Evolutionary conservation across 257 asterid species (phyloP).

Genomic region (Salvia hispanica): DNA sequence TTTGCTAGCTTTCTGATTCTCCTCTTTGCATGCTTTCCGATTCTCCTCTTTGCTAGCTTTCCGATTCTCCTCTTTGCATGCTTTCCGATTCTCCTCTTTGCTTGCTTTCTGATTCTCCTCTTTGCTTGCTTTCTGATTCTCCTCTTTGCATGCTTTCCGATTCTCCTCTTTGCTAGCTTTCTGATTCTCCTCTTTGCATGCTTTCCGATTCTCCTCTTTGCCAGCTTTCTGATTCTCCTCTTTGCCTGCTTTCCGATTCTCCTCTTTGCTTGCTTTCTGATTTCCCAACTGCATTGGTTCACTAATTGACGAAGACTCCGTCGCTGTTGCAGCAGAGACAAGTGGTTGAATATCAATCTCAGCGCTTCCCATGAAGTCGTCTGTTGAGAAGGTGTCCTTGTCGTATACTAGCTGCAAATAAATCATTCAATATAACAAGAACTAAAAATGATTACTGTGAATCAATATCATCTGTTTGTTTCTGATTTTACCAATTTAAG

Average conservation of each 20-base stretch:
- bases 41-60: constrained; percentile 64
- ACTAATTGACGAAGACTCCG: constrained; percentile 45
- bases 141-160: too few relatives aligned
- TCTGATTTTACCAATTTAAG: constrained; percentile 57
- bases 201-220: too few relatives aligned
- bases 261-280: constrained; percentile 63
- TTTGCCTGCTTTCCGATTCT: too few relatives aligned
- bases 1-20: too few relatives aligned
- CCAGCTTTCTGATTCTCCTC: too few relatives aligned
- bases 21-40: too few relatives aligned
- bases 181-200: too few relatives aligned
- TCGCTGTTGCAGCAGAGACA: constrained; percentile 77
- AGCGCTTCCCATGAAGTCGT: constrained; percentile 94
- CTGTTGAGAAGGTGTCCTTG: constrained; percentile 85
- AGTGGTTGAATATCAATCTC: constrained; percentile 85
- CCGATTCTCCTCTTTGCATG: constrained; percentile 52
- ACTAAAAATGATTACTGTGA: not conserved
- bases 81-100: constrained; percentile 54
- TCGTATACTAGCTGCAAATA: constrained; percentile 76
- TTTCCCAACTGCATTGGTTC: constrained; percentile 57
- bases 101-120: constrained; percentile 51
- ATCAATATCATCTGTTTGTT: not conserved
- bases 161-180: too few relatives aligned
- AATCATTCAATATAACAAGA: not conserved
- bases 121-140: too few relatives aligned